These are phyloP conservation scores for Penicillium sp. DNA, from an alignment of 2,329 filamentous ascomycete genomes.

Conservation along the genomic window DNA sequence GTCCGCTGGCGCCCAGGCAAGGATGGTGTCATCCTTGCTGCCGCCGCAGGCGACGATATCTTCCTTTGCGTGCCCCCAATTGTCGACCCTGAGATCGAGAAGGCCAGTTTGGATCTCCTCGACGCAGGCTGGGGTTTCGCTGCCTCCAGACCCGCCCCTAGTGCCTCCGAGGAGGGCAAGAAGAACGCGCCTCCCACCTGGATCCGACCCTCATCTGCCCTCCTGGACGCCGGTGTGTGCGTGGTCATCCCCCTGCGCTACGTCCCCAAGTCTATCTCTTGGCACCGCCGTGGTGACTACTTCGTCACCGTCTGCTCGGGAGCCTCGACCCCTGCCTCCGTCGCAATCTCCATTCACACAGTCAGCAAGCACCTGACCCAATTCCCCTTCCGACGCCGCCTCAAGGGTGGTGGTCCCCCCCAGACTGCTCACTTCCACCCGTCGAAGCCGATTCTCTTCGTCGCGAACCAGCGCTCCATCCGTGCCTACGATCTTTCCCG, in stretches of 20 bases:
- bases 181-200: slow-evolving; percentile 81
- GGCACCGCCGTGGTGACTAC: slow-evolving; percentile 94
- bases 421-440: slow-evolving; percentile 96
- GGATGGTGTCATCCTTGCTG: slow-evolving; percentile 78
- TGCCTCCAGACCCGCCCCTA: slow-evolving; percentile 56
- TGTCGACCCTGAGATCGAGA: slow-evolving; percentile 71
- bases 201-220: slow-evolving; percentile 72
- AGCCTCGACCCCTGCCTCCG: slow-evolving; percentile 49
- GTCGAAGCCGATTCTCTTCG: slow-evolving; percentile 87
- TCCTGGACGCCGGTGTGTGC: slow-evolving; percentile 75
- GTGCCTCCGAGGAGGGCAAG: slow-evolving; percentile 55
- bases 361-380: slow-evolving; percentile 93
- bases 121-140: slow-evolving; percentile 94
- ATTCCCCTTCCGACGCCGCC: slow-evolving; percentile 77
- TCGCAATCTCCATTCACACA: slow-evolving; percentile 89
- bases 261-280: slow-evolving; percentile 82
- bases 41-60: slow-evolving; percentile 79
- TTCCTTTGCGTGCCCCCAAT: slow-evolving; percentile 79
- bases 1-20: slow-evolving; percentile 87
- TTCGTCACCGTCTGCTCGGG: slow-evolving; percentile 84
- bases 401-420: slow-evolving; percentile 71
- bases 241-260: slow-evolving; percentile 78
- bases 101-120: slow-evolving; percentile 72
- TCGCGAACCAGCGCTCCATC: slow-evolving; percentile 91
- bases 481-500: slow-evolving; percentile 90